Percentiles rank a stretch among this genome's conserved stretches.
Conservation (phyloP, 768 basidiomycete species). For the Hypholoma fasciculare region DNA sequence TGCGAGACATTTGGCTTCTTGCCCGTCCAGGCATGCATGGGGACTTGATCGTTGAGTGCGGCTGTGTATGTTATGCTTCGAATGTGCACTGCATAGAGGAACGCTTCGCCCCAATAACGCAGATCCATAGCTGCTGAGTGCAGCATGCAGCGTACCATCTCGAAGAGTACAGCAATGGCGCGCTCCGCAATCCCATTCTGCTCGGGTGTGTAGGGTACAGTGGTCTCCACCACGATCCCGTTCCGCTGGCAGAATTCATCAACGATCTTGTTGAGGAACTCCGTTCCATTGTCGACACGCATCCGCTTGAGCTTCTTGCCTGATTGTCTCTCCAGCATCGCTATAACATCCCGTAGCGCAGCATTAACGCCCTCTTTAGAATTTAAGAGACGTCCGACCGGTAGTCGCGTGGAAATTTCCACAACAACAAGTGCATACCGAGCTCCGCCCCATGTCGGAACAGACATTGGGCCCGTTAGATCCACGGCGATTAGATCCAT, state of each 20-base stretch:
- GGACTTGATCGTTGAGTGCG: slow-evolving; percentile 9
- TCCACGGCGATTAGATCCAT: slow-evolving; percentile 11
- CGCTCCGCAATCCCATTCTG: slow-evolving; percentile 35
- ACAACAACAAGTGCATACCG: not conserved
- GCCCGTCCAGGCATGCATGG: slow-evolving; percentile 15
- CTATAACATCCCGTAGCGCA: not conserved
- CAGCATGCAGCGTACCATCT: slow-evolving; percentile 24
- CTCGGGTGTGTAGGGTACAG: slow-evolving; percentile 24
- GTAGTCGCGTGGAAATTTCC: not conserved
- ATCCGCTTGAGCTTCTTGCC: slow-evolving; percentile 11
- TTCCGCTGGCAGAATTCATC: slow-evolving; percentile 12
- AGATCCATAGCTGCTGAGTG: slow-evolving; percentile 12
- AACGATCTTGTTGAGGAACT: slow-evolving; percentile 19
- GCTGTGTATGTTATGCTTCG: slow-evolving; percentile 11
- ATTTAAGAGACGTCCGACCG: not conserved
- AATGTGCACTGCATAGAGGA: slow-evolving; percentile 21
- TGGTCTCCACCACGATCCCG: slow-evolving; percentile 27
- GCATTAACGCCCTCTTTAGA: not conserved
- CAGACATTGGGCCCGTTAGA: slow-evolving; percentile 3
- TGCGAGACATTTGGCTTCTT: slow-evolving; percentile 24
- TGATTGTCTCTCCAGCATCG: slow-evolving; percentile 15
- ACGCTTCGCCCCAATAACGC: slow-evolving; percentile 21
- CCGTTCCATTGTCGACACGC: slow-evolving; percentile 23
- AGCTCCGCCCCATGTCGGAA: slow-evolving; percentile 4
- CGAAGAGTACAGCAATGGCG: slow-evolving; percentile 20